Evolutionary conservation across 163 green algal genomes (phyloP), one percentile per base, ranked within the genome.

Genomic region (Trebouxia gelatinosa): DNA sequence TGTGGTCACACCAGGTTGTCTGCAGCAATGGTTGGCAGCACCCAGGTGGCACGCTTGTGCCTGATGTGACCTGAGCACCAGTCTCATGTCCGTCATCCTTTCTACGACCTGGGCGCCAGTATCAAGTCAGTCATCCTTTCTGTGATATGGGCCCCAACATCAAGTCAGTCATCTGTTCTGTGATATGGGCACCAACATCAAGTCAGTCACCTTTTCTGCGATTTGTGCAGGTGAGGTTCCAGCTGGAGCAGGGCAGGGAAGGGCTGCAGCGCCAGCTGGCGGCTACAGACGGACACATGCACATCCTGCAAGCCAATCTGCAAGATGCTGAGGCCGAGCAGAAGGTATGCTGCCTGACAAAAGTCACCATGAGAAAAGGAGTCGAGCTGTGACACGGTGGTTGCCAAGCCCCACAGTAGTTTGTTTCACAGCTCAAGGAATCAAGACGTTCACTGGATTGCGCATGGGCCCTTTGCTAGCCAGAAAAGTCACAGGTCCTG

Each of bases 241-340:
- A 81, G 77, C 34, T 81, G 37, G 77, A 81, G 77, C 37, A 74
- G 48, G 21, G n/a, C 26, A 68, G 66, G 9, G 77, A 81, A 23
- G 46, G 32, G 0, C 35, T 77, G 77, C 77, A 81, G 85, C 83
- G 85, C 1, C 85, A 91, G 81, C 71, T 93, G 64, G 87, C 84
- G 0, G 80, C 78, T 7, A 43, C 86, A 31, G 87, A 95, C 67
- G 88, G 85, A 32, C 85, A 93, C 81, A 75, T 85, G 34, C 79
- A 80, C 9, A 65, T 86, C 65, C 34, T 88, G 43, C 81, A 88
- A 38, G 87, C 86, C 0, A 64, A 85, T 19, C 81, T 92, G 74
- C 79, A 88, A 11, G 89, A 93, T 28, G 46, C 62, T 7, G 5
- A 38, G n/a, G 59, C 75, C 32, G 75, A 81, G 32, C 46, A 81